Base-by-base conservation (phyloP, 768 basidiomycete genomes). In the Austroboletus eburneus region DNA sequence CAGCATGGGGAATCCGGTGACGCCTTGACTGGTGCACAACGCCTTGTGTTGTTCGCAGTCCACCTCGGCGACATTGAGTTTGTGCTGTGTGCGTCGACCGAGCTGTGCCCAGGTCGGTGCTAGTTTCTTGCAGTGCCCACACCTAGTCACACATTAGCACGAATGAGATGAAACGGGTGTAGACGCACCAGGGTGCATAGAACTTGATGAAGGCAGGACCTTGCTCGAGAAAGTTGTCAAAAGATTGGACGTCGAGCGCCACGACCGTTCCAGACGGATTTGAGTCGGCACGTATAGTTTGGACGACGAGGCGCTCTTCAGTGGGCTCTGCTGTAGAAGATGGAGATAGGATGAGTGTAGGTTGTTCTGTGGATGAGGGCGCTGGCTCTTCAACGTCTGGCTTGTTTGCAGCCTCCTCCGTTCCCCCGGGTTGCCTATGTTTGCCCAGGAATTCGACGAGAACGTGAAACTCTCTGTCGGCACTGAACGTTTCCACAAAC, bases 101-200 rank as follows among this genome's bases (percentile, higher is more conserved):
- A 99, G 77, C 40, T 85, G 73, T 1, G 69, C 70, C 90, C 92
- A 98, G 0, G 72, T 75, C 42, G 84, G 92, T 1, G 90, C 89
- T 2, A 98, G 75, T 61, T 90, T 90, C 71, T 96, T 94, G 77
- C 95, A 99, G 68, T 98, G 94, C 4, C 89, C 89, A 63, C 94
- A 97, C 90, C 79, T 79, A 32, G 2, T 12, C 13, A 5, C 5
- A 4, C 1, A 16, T 53, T 5, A 56, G 42, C 36, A 22, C 14
- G 10, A 4, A 18, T 9, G 22, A 30, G 10, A 23, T 1, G 21
- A 9, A 25, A 36, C 5, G n/a, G 21, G 17, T 6, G 21, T 21
- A 8, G 13, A 20, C 60, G 64, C 58, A 81, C 86, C 94, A 98
- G 0, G 94, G 94, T 0, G 93, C 95, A 63, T 78, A 98, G 72